A percentile compares a stretch with the other conserved stretches of the same genome.
Evolutionary conservation across 129 eudicot genomes (phyloP).

Genomic region (carrot (Daucus carota)): DNA sequence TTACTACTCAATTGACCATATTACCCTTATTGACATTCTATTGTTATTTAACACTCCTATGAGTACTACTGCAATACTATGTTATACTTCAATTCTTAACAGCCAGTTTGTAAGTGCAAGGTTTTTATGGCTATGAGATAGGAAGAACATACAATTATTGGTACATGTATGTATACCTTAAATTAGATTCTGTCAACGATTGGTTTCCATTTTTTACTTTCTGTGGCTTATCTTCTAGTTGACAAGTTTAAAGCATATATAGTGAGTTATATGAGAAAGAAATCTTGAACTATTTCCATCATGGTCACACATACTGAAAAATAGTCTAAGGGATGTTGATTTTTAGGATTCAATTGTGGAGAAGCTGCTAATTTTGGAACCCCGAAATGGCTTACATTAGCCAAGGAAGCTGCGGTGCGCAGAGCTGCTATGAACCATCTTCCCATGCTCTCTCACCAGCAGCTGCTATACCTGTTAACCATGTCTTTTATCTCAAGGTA

Average conservation of each 20-base stretch:
- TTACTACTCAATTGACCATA: too few relatives aligned
- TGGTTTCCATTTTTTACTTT: neutral
- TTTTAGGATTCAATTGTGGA: slow-evolving; percentile 88
- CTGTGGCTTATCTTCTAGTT: neutral
- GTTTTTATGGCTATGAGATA: neutral
- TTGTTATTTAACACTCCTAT: too few relatives aligned
- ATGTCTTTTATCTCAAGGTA: slow-evolving; percentile 95
- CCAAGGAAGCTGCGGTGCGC: slow-evolving; percentile 97
- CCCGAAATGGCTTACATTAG: slow-evolving; percentile 82
- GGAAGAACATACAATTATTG: too few relatives aligned
- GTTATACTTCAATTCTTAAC: too few relatives aligned
- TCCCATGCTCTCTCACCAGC: slow-evolving; percentile 99
- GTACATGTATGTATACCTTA: too few relatives aligned
- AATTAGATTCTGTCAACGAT: too few relatives aligned
- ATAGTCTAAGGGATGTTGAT: neutral
- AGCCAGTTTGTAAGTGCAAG: too few relatives aligned
- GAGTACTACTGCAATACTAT: too few relatives aligned
- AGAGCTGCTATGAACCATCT: slow-evolving; percentile 96
- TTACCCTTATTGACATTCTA: too few relatives aligned
- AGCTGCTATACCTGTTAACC: slow-evolving; percentile 73
- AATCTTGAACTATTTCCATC: neutral
- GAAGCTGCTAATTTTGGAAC: slow-evolving; percentile 99
- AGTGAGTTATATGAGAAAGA: neutral
- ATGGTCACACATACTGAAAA: neutral
- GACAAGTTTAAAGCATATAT: neutral